A percentile compares a stretch with the other conserved stretches of the same genome.
Conservation (phyloP, 768 basidiomycete genomes). For the Cyclocybe cylindracea region DNA sequence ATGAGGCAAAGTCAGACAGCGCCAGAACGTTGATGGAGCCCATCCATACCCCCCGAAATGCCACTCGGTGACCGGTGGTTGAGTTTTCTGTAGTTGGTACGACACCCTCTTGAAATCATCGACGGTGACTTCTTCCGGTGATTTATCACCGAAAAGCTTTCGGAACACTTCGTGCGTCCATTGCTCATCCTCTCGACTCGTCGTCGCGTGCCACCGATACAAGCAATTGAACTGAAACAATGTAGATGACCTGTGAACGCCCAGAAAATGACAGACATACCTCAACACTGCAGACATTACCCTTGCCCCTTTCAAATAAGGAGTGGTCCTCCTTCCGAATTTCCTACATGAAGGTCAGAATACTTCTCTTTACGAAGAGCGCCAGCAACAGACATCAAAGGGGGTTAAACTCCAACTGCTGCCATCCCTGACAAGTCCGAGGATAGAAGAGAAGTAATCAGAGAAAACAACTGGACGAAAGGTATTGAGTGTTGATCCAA, state of each 20-base stretch:
- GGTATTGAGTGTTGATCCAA: slow-evolving; percentile 2
- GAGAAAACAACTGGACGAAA: slow-evolving; percentile 59
- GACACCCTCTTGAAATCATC: slow-evolving; percentile 55
- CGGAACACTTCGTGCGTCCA: slow-evolving; percentile 59
- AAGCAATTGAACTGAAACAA: slow-evolving; percentile 74
- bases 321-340: slow-evolving; percentile 62
- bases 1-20: background rate
- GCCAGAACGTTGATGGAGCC: background rate
- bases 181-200: slow-evolving; percentile 67
- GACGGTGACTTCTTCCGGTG: slow-evolving; percentile 43
- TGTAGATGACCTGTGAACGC: background rate
- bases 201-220: slow-evolving; percentile 86
- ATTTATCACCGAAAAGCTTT: slow-evolving; percentile 54
- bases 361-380: background rate
- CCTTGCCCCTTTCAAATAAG: slow-evolving; percentile 76
- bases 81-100: slow-evolving; percentile 33
- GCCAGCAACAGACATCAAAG: slow-evolving; percentile 51
- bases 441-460: slow-evolving; percentile 80
- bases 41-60: slow-evolving; percentile 55
- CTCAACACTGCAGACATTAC: slow-evolving; percentile 84
- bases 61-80: slow-evolving; percentile 61
- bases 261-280: slow-evolving; percentile 32
- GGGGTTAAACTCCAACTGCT: slow-evolving; percentile 78
- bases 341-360: slow-evolving; percentile 43
- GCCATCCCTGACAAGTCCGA: slow-evolving; percentile 77